These are phyloP conservation scores for Collybia nuda DNA, from an alignment of 768 basidiomycete species.

Conservation along the genomic window DNA sequence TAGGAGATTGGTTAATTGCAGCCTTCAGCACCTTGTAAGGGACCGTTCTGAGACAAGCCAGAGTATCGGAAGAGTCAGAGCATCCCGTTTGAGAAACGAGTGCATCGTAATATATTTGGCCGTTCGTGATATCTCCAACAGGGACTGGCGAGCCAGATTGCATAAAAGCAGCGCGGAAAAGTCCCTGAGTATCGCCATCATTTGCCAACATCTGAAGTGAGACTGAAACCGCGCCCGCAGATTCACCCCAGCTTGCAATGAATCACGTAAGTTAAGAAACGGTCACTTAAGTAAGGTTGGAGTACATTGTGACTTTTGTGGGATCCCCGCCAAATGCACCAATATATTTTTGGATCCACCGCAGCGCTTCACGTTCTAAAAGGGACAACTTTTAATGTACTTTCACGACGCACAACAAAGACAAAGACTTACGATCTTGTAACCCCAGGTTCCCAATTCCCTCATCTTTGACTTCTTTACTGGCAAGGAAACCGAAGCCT, in stretches of 20 bases:
- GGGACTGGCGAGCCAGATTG: slow-evolving; percentile 47
- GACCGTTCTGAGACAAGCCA: too few relatives aligned
- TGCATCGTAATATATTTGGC: slow-evolving; percentile 21
- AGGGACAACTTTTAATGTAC: too few relatives aligned
- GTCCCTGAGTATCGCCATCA: slow-evolving; percentile 39
- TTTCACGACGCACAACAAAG: too few relatives aligned
- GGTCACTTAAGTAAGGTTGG: background rate
- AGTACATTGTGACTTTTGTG: slow-evolving; percentile 56
- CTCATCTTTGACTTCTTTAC: slow-evolving; percentile 50
- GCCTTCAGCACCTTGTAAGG: too few relatives aligned
- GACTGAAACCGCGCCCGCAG: slow-evolving; percentile 53
- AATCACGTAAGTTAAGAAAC: background rate
- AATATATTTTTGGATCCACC: slow-evolving; percentile 71
- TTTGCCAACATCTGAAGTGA: slow-evolving; percentile 50
- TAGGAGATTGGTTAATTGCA: too few relatives aligned
- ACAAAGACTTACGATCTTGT: too few relatives aligned
- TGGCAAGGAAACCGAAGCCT: slow-evolving; percentile 52
- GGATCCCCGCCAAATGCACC: slow-evolving; percentile 65
- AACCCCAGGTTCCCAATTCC: slow-evolving; percentile 66
- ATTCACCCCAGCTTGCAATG: slow-evolving; percentile 35
- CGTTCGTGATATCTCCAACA: slow-evolving; percentile 21
- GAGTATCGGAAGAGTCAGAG: slow-evolving; percentile 28
- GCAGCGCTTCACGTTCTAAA: too few relatives aligned
- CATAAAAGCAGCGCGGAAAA: slow-evolving; percentile 54
- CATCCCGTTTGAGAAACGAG: slow-evolving; percentile 24